Evolutionary conservation across 2,329 filamentous ascomycete genomes (phyloP).

Genomic region (Aphanoascus verrucosus): DNA sequence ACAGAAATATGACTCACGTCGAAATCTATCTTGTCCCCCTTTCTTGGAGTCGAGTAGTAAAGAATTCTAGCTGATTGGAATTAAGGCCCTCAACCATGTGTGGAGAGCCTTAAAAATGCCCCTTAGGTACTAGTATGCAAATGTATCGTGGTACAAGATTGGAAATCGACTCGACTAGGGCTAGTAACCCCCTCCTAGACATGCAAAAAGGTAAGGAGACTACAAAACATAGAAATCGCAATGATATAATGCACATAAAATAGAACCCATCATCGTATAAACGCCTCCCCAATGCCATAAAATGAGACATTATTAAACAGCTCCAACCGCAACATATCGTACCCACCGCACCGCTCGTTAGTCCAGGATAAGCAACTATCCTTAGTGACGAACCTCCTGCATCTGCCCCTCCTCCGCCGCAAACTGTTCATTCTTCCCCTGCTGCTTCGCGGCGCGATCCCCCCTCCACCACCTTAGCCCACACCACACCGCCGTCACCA

Average conservation of each 20-base stretch:
- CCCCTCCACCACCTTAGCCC: constrained; percentile 29
- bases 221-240: constrained; percentile 7
- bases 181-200: not conserved
- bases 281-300: not conserved
- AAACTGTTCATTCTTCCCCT: constrained; percentile 17
- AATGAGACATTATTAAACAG: not conserved
- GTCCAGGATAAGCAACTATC: not conserved
- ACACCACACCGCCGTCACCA: constrained; percentile 44
- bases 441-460: constrained; percentile 12
- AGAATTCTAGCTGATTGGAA: too few species aligned
- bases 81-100: too few species aligned
- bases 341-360: not conserved
- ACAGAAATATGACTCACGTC: not conserved
- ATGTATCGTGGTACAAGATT: too few species aligned
- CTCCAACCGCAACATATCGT: not conserved
- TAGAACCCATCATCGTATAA: not conserved
- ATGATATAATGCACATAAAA: not conserved
- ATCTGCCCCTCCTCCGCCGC: constrained; percentile 11
- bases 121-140: too few species aligned
- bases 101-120: too few species aligned
- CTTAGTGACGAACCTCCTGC: constrained; percentile 1
- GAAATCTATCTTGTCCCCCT: not conserved
- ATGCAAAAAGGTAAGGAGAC: constrained; percentile 6
- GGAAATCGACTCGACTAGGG: too few species aligned
- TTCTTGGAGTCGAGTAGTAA: too few species aligned